Conservation (phyloP, 2,329 filamentous ascomycete species). For the Nigrospora sphaerica region DNA sequence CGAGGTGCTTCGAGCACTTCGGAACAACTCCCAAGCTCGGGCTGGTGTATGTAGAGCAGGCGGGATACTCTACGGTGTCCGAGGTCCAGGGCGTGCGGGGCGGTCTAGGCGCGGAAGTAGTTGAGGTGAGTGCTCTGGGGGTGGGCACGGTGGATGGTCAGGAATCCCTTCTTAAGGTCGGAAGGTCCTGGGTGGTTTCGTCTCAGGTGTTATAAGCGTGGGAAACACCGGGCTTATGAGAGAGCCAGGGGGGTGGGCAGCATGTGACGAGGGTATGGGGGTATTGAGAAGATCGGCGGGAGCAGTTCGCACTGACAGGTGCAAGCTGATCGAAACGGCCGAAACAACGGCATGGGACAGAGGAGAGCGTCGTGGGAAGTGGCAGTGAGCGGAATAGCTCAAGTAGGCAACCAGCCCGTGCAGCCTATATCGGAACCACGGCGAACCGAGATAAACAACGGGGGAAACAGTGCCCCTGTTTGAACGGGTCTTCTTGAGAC, state of each 20-base stretch:
- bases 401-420: slow-evolving; percentile 11
- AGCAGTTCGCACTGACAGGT: slow-evolving; percentile 28
- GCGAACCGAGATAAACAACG: slow-evolving; percentile 9
- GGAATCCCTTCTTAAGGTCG: neutral
- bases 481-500: slow-evolving; percentile 14
- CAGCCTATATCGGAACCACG: slow-evolving; percentile 3
- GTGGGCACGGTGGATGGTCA: neutral
- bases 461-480: slow-evolving; percentile 10
- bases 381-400: slow-evolving; percentile 11
- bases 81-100: no score
- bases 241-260: slow-evolving; percentile 6
- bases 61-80: no score
- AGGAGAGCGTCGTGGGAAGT: slow-evolving; percentile 9
- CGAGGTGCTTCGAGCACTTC: no score
- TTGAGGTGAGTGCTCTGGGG: neutral
- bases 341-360: slow-evolving; percentile 27
- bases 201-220: slow-evolving; percentile 3
- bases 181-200: neutral
- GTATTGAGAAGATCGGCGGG: slow-evolving; percentile 29
- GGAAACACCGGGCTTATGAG: slow-evolving; percentile 16
- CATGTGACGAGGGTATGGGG: slow-evolving; percentile 19
- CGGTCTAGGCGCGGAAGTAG: no score
- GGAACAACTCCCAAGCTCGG: no score
- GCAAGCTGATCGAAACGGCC: slow-evolving; percentile 29
- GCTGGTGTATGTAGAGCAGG: no score